Evolutionary conservation across 257 asterid species (phyloP), one percentile per base, ranked within the genome.

Genomic region (Ophiorrhiza pumila): DNA sequence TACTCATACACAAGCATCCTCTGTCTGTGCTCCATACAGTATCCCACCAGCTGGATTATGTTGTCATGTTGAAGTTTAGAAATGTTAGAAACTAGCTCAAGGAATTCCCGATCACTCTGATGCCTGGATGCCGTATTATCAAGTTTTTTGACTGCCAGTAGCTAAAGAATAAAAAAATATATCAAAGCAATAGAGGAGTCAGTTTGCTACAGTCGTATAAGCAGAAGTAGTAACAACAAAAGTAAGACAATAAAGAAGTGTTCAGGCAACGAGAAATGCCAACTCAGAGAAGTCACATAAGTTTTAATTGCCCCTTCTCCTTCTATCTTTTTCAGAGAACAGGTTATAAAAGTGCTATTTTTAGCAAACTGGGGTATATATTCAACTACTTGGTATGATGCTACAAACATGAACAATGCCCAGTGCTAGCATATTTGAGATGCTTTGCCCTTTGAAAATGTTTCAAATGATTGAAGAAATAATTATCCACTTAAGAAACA

Each of bases 11-110:
- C 88, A 35, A 94, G 93, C 42, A 94, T 83, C 72, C 88, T 83
- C 49, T 91, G 95, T 59, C 98, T 93, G 71, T 90, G 96, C 86
- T 88, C 98, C 39, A 82, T 75, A 86, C 97, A 91, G 80, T 91
- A 90, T 72, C 98, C 98, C 42, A 85, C 85, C 55, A 94, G 91
- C 81, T 86, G 83, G 50, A 82, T 86, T 63, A 94, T 83, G 74
- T 88, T 88, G 55, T 81, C 80, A 64, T 91, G 99, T 58, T 75
- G 80, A 67, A 91, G 87, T 77, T 83, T 83, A 18, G 93, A 81
- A 55, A 94, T 77, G 32, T 74, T 83, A 12, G 91, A 79, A 39
- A 91, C 95, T 59, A 94, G 84, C 69, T 86, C 89, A n/a, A 90
- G 79, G 80, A 94, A 91, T 59, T 87, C 95, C 31, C 62, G 79